phyloP scores from a whole-genome alignment of 805 yeast species.

The Starmerella riodocensis region DNA sequence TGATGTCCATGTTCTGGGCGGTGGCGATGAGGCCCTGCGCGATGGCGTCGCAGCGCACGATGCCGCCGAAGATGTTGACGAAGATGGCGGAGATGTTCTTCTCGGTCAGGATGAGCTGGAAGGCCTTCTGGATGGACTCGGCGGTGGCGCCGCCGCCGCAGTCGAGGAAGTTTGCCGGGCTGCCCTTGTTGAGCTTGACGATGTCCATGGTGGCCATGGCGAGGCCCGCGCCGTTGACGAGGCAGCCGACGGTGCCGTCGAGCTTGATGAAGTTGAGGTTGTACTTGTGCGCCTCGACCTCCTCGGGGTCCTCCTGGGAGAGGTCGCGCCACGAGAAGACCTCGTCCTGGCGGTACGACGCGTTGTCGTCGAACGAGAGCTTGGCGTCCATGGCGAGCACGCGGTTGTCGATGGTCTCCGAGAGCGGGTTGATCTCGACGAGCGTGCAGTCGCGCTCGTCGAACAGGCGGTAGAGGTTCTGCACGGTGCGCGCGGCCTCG shows the following conservation, averaged over 20 bases:
- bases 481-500: constrained; percentile 77
- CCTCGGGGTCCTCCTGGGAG: constrained; percentile 96
- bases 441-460: constrained; percentile 90
- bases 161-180: constrained; percentile 97
- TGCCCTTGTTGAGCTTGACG: constrained; percentile 94
- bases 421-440: constrained; percentile 95
- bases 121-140: constrained; percentile 92
- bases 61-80: constrained; percentile 98
- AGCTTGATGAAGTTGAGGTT: constrained; percentile 93
- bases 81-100: constrained; percentile 84
- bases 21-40: constrained; percentile 96
- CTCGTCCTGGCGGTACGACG: constrained; percentile 86
- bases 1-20: constrained; percentile 77
- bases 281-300: constrained; percentile 77
- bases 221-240: constrained; percentile 98
- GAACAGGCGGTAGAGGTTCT: constrained; percentile 80
- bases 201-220: constrained; percentile 99
- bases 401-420: constrained; percentile 79
- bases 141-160: constrained; percentile 99
- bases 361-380: constrained; percentile 95
- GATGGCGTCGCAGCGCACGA: constrained; percentile 97
- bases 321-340: constrained; percentile 94
- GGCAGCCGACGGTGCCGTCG: constrained; percentile 96
- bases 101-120: constrained; percentile 83
- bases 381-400: constrained; percentile 99